Evolutionary conservation across 768 basidiomycete genomes (phyloP).

Genomic region (Punctularia strigosozonata): DNA sequence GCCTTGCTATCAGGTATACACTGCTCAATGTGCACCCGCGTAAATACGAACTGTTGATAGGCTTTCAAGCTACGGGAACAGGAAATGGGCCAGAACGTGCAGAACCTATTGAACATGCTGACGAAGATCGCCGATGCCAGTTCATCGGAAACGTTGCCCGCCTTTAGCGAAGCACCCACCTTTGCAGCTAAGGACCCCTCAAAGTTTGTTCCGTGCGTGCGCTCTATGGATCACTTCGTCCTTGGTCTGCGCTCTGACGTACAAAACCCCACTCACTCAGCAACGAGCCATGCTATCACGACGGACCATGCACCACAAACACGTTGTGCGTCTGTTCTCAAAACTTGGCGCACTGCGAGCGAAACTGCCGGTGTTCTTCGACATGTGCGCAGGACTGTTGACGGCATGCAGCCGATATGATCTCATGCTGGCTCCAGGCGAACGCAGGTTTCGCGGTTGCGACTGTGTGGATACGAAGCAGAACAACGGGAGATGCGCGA

Average conservation of each 20-base stretch:
- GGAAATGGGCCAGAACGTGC: too few relatives aligned
- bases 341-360: conserved; percentile 41
- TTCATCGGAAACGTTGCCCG: not conserved
- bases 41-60: too few relatives aligned
- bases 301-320: conserved; percentile 37
- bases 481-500: conserved; percentile 17
- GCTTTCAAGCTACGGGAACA: too few relatives aligned
- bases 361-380: conserved; percentile 38
- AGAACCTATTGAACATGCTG: not conserved
- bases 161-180: not conserved
- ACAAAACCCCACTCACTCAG: conserved; percentile 13
- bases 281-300: conserved; percentile 40
- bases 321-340: conserved; percentile 36
- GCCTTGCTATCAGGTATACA: too few relatives aligned
- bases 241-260: too few relatives aligned
- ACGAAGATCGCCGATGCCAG: not conserved
- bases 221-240: not conserved
- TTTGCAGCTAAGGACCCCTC: not conserved
- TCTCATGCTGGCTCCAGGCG: conserved; percentile 25
- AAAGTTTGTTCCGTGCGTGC: not conserved
- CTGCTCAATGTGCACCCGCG: too few relatives aligned
- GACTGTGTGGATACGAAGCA: conserved; percentile 24
- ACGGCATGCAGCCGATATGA: not conserved
- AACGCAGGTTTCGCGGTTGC: conserved; percentile 47
- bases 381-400: not conserved